phyloP scores from a whole-genome alignment of 2,329 filamentous ascomycete species.

The Microdochium bolleyi region DNA sequence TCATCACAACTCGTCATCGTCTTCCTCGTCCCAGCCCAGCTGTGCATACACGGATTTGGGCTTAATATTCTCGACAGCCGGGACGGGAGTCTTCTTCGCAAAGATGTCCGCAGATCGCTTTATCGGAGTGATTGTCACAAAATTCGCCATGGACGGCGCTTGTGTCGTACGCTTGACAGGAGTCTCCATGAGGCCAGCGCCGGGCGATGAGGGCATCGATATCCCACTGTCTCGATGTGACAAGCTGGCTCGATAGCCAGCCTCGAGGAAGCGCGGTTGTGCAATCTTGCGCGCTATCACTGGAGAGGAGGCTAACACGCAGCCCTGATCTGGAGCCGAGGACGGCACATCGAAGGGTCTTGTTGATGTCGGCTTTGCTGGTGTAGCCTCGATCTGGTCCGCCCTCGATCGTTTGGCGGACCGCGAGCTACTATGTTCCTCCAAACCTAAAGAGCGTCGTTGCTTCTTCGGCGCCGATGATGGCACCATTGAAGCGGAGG shows the following conservation, averaged over 20 bases:
- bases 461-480: conserved; percentile 28
- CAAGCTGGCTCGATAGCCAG: conserved; percentile 5
- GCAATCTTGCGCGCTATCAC: conserved; percentile 14
- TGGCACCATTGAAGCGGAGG: conserved; percentile 29
- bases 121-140: conserved; percentile 13
- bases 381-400: conserved; percentile 14
- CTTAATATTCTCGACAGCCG: conserved; percentile 3
- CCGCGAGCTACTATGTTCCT: conserved; percentile 17
- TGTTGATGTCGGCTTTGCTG: conserved; percentile 8
- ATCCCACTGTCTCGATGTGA: conserved; percentile 18
- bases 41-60: conserved; percentile 41
- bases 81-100: conserved; percentile 2
- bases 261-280: conserved; percentile 9
- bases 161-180: conserved; percentile 21
- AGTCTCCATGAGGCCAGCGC: conserved; percentile 17
- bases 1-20: conserved; percentile 30
- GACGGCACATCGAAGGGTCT: conserved; percentile 6
- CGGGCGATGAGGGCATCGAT: conserved; percentile 20
- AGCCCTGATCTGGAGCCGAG: conserved; percentile 13
- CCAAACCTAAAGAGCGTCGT: conserved; percentile 18
- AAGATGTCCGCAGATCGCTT: conserved; percentile 9
- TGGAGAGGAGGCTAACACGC: conserved; percentile 20
- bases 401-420: conserved; percentile 14
- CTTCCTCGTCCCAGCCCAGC: conserved; percentile 48
- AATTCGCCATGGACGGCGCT: conserved; percentile 12